Base-by-base conservation (phyloP, 805 yeast species). In the Candida stauntonica region DNA sequence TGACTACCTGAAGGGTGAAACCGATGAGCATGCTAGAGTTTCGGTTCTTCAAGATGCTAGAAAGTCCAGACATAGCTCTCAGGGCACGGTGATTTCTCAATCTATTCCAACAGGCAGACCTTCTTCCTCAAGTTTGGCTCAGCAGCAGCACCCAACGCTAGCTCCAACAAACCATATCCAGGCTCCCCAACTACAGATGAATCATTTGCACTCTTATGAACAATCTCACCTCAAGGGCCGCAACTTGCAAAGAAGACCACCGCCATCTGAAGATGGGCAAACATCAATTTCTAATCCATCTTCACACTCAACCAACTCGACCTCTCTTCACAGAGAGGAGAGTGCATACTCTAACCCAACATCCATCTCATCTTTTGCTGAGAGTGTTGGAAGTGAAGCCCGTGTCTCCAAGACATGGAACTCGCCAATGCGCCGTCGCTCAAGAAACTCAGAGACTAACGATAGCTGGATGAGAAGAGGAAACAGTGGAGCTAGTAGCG, bases 1-100 rank as follows among this genome's bases (percentile, higher is more conserved):
- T 24, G 86, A 86, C 53, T 86, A 61, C 54, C 54, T 70, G 3
- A 62, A 63, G 29, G 77, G 75, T 5, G 65, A 63, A 28, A 47
- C 55, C 16, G 57, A 64, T 13, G 67, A 59, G 17, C 52, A 41
- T 13, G 31, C 20, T 6, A 33, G 26, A 31, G 39, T 23, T 17
- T 41, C 28, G 3, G 31, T 33, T 7, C 23, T 43, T 15, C 34
- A 31, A 9, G 42, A 21, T 20, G 31, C 14, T 29, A 49, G 17
- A 48, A 61, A 14, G 67, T 69, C 26, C 55, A 46, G 55, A 46
- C 32, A 42, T 3, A 46, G 45, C 7, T 52, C 57, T 7, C 48
- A 51, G 17, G 44, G 44, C 5, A 46, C 53, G 2, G 35, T 40
- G 29, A 28, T 47, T 11, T 29, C 39, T 11, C 36, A 38, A 31